These are phyloP conservation scores for Hura crepitans DNA, from an alignment of 441 rosid genomes.

Conservation along the genomic window DNA sequence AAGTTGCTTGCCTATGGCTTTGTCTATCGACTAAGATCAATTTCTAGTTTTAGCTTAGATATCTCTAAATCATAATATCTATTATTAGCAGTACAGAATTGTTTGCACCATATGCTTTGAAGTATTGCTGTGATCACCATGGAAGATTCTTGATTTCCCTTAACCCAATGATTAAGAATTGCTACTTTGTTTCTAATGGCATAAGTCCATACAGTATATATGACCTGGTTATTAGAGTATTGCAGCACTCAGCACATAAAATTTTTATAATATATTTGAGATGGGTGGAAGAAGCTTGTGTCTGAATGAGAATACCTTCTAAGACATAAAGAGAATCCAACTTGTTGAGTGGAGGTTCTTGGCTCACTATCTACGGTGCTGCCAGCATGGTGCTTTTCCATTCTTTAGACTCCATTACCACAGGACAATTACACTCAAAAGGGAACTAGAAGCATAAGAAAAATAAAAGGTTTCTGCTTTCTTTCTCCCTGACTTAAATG, in stretches of 20 bases:
- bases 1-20: slow-evolving; percentile 17
- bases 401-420: slow-evolving; percentile 22
- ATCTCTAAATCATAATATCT: background rate
- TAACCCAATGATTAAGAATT: background rate
- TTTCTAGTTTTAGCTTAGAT: slow-evolving; percentile 1
- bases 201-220: background rate
- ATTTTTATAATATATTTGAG: background rate
- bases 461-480: slow-evolving; percentile 28
- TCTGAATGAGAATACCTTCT: slow-evolving; percentile 24
- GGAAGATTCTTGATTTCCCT: background rate
- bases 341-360: slow-evolving; percentile 41
- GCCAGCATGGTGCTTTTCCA: slow-evolving; percentile 29
- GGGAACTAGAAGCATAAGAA: slow-evolving; percentile 11
- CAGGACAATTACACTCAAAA: slow-evolving; percentile 20
- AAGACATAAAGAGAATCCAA: slow-evolving; percentile 19
- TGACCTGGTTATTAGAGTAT: background rate
- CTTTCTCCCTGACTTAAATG: slow-evolving; percentile 26
- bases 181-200: background rate
- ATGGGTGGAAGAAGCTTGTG: slow-evolving; percentile 35
- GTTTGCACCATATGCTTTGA: background rate
- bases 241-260: background rate
- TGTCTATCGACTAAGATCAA: background rate
- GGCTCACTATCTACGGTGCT: slow-evolving; percentile 42
- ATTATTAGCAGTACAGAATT: slow-evolving; percentile 6
- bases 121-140: background rate